Conservation (phyloP, 129 eudicot genomes). For the Flaveria linearis region DNA sequence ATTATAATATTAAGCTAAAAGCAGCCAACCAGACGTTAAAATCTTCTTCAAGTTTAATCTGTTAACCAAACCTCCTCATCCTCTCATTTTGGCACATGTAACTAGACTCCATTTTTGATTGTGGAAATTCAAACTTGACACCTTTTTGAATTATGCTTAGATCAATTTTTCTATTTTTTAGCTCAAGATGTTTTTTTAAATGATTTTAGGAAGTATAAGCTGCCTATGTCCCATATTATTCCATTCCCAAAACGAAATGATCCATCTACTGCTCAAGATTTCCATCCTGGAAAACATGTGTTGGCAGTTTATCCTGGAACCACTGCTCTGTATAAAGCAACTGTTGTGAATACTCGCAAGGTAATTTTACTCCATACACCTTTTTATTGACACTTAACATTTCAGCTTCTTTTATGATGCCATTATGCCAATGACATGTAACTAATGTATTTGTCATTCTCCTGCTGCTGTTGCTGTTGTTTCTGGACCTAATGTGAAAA, state of each 20-base stretch:
- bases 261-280: constrained; percentile 74
- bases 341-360: constrained; percentile 89
- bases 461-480: constrained; percentile 34
- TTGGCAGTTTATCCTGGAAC: constrained; percentile 95
- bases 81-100: background rate
- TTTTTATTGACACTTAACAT: background rate
- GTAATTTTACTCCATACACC: constrained; percentile 39
- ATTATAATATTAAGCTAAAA: background rate
- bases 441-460: constrained; percentile 25
- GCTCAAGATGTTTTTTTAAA: background rate
- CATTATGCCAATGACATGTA: constrained; percentile 22
- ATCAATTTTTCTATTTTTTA: constrained; percentile 5
- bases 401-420: constrained; percentile 18
- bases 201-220: constrained; percentile 67
- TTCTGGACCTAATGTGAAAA: background rate
- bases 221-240: constrained; percentile 79
- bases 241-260: constrained; percentile 79
- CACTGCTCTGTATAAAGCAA: constrained; percentile 90
- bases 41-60: background rate
- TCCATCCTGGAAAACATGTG: constrained; percentile 76
- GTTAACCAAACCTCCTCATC: background rate
- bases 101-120: background rate
- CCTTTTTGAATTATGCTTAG: background rate
- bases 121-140: constrained; percentile 5
- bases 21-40: background rate